phyloP scores from a whole-genome alignment of 768 basidiomycete species.

The Tubosaeta sp. region DNA sequence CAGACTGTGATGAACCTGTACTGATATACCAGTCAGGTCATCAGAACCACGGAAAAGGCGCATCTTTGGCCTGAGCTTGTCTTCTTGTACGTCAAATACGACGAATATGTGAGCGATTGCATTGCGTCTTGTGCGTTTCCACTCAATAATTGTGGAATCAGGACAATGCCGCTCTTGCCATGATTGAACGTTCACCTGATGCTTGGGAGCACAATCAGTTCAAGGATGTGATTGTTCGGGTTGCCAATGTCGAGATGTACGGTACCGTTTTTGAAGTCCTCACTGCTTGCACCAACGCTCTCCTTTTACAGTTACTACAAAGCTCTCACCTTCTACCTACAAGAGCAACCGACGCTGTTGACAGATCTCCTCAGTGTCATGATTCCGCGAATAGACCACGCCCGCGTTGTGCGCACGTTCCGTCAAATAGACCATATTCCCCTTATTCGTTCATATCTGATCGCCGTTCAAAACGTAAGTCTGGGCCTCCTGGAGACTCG shows the following conservation, averaged over 20 bases:
- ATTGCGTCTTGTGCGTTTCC: neutral
- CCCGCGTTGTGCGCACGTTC: slow-evolving; percentile 95
- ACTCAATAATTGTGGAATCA: slow-evolving; percentile 26
- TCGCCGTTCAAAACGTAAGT: slow-evolving; percentile 89
- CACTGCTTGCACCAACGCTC: slow-evolving; percentile 2
- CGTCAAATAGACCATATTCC: slow-evolving; percentile 93
- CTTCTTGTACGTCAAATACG: slow-evolving; percentile 98
- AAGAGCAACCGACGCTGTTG: slow-evolving; percentile 88
- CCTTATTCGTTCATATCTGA: slow-evolving; percentile 92
- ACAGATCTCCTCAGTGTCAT: slow-evolving; percentile 91
- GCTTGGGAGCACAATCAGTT: slow-evolving; percentile 99
- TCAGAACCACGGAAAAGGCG: slow-evolving; percentile 92
- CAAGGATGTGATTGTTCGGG: slow-evolving; percentile 96
- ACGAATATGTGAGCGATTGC: slow-evolving; percentile 67
- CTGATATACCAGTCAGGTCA: slow-evolving; percentile 49
- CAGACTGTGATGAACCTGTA: neutral
- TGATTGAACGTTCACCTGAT: slow-evolving; percentile 98
- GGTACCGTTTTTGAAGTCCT: slow-evolving; percentile 15
- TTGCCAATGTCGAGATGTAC: slow-evolving; percentile 96
- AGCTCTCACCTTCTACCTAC: slow-evolving; percentile 88
- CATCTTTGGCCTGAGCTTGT: slow-evolving; percentile 99
- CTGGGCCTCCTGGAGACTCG: neutral
- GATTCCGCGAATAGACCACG: slow-evolving; percentile 92
- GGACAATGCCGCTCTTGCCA: slow-evolving; percentile 96
- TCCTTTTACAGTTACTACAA: slow-evolving; percentile 75